Evolutionary conservation across 176 grass and related monocot species (phyloP).

Genomic region (Coix lacrymajobi): DNA sequence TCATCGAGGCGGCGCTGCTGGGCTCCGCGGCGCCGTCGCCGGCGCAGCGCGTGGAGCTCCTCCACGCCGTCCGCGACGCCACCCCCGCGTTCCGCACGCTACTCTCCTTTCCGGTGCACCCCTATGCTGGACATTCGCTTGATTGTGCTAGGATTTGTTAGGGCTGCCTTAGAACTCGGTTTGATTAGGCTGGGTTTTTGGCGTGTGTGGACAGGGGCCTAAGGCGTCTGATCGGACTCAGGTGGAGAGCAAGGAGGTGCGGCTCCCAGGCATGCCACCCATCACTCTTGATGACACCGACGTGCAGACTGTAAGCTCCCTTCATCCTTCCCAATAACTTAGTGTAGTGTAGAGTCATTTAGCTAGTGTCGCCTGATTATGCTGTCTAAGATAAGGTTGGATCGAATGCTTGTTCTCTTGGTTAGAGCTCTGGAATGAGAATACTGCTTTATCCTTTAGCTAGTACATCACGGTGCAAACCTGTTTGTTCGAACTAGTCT

Average conservation of each 20-base stretch:
- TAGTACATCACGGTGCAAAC: not conserved
- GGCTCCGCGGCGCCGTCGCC: conserved; percentile 67
- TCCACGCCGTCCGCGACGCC: conserved; percentile 76
- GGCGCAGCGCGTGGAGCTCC: conserved; percentile 72
- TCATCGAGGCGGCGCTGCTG: conserved; percentile 73
- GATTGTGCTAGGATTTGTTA: not conserved
- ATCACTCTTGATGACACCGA: conserved; percentile 86
- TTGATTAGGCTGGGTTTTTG: conserved; percentile 15
- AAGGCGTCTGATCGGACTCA: conserved; percentile 82
- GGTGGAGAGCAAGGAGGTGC: conserved; percentile 74
- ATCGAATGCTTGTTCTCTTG: not conserved
- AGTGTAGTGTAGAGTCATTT: not conserved
- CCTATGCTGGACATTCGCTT: not conserved
- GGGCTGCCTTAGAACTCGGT: not conserved
- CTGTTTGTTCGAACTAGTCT: not conserved
- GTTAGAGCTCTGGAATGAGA: conserved; percentile 1
- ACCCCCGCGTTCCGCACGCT: conserved; percentile 54
- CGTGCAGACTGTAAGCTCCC: conserved; percentile 67
- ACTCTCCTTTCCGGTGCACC: conserved; percentile 65
- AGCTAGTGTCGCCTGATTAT: not conserved
- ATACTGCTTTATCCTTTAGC: not conserved
- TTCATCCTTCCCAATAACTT: not conserved
- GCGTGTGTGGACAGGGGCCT: conserved; percentile 47
- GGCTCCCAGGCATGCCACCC: conserved; percentile 56
- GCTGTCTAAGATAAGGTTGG: not conserved